A percentile compares a stretch with the other conserved stretches of the same genome.
Conservation (phyloP, 306 rosid species). For the Malus asiatica region DNA sequence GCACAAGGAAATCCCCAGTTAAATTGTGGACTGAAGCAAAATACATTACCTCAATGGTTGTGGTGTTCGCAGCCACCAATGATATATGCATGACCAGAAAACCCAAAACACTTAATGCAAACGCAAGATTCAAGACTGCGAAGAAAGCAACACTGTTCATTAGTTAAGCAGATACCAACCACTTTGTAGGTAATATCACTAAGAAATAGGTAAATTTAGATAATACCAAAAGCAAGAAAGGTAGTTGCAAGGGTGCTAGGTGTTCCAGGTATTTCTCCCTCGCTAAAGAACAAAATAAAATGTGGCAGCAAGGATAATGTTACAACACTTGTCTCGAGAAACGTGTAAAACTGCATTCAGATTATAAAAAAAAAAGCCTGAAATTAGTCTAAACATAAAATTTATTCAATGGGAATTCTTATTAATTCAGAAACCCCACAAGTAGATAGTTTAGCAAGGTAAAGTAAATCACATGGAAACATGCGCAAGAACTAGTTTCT, state of each 20-base stretch:
- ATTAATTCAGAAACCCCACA: not conserved
- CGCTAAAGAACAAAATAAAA: constrained; percentile 84
- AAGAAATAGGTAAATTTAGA: constrained; percentile 3
- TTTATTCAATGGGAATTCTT: not conserved
- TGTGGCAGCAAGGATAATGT: constrained; percentile 78
- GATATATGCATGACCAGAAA: constrained; percentile 94
- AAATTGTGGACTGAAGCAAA: not conserved
- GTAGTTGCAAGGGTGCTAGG: constrained; percentile 98
- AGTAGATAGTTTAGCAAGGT: not conserved
- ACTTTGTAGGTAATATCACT: not conserved
- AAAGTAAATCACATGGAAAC: not conserved
- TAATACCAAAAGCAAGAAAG: constrained; percentile 90
- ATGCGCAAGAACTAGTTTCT: not conserved
- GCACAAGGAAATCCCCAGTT: not conserved
- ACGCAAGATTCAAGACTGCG: constrained; percentile 89
- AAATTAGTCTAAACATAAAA: not conserved
- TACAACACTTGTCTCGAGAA: constrained; percentile 91
- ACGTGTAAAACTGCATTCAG: constrained; percentile 83
- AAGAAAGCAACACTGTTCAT: constrained; percentile 15
- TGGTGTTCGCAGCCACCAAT: constrained; percentile 80
- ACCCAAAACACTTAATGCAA: constrained; percentile 88
- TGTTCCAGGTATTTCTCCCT: constrained; percentile 89
- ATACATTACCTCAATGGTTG: constrained; percentile 80
- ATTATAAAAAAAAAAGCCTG: constrained; percentile 4
- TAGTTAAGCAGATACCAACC: constrained; percentile 19